Percentiles rank a stretch among this genome's conserved stretches.
Conservation (phyloP, 2,329 filamentous ascomycete genomes). For the Scytalidium lignicola region DNA sequence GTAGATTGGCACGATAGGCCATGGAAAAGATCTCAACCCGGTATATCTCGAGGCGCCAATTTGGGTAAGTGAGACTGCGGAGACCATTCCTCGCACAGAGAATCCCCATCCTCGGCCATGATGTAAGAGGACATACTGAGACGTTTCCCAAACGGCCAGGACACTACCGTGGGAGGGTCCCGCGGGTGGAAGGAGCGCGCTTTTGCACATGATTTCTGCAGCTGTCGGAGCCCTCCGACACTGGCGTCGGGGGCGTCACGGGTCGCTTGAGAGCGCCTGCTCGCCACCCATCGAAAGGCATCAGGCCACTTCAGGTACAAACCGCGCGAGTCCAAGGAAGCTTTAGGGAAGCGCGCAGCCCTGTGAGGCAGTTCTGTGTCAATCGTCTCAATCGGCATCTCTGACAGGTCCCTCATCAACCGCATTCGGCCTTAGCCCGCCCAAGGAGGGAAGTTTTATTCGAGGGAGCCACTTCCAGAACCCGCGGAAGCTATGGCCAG, state of each 20-base stretch:
- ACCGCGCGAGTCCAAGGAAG: background rate
- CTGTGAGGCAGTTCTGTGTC: background rate
- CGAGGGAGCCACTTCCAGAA: background rate
- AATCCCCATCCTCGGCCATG: background rate
- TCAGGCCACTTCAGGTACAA: background rate
- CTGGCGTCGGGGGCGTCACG: background rate
- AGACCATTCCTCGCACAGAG: background rate
- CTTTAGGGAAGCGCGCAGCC: background rate
- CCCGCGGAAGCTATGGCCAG: background rate
- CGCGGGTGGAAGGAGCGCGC: background rate
- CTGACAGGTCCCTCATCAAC: background rate
- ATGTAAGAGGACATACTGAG: background rate
- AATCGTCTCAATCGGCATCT: background rate
- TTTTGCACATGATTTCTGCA: background rate
- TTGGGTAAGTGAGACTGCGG: background rate
- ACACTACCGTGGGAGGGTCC: background rate
- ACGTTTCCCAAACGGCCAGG: background rate
- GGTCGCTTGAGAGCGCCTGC: background rate
- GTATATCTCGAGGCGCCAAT: background rate
- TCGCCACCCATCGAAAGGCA: background rate
- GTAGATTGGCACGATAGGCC: background rate
- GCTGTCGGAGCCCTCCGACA: background rate
- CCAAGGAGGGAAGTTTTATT: background rate
- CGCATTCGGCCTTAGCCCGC: background rate
- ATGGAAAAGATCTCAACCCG: background rate